phyloP scores from a whole-genome alignment of 1,139 yeast species.

The Meyerozyma athensensis region DNA sequence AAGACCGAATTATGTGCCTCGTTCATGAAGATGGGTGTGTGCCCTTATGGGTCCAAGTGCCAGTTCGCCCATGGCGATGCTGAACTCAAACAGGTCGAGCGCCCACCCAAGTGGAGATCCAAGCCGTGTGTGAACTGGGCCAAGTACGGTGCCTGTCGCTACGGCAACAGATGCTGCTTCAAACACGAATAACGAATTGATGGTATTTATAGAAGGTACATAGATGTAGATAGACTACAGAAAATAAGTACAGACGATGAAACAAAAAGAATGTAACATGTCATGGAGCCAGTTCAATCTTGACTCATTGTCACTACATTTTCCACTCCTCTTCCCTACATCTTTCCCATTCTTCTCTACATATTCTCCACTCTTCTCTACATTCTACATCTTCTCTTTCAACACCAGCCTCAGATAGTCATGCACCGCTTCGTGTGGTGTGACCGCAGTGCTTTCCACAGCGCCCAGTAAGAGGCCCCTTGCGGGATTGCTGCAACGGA shows the following conservation, averaged over 20 bases:
- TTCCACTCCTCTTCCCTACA: not conserved
- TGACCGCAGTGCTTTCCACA: conserved; percentile 23
- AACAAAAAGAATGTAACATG: too few species aligned
- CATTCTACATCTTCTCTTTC: conserved; percentile 1
- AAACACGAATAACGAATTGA: conserved; percentile 47
- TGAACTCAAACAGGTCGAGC: conserved; percentile 68
- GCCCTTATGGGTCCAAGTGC: conserved; percentile 89
- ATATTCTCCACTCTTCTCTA: too few species aligned
- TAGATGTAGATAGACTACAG: too few species aligned
- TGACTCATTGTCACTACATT: not conserved
- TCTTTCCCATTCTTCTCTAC: not conserved
- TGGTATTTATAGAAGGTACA: conserved; percentile 3
- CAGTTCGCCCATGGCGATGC: conserved; percentile 90
- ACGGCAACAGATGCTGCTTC: conserved; percentile 89
- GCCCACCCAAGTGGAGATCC: conserved; percentile 86
- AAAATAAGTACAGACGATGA: too few species aligned
- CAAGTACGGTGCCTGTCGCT: conserved; percentile 76
- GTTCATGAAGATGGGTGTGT: conserved; percentile 63
- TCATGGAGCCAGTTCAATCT: too few species aligned
- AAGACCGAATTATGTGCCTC: conserved; percentile 89
- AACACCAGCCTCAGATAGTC: conserved; percentile 13
- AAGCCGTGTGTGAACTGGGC: conserved; percentile 90
- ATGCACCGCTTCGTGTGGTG: conserved; percentile 12
- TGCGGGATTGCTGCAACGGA: conserved; percentile 41
- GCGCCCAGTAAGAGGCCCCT: conserved; percentile 18